Conservation (phyloP, 2,329 filamentous ascomycete genomes). For the Hypoxylon rubiginosum region DNA sequence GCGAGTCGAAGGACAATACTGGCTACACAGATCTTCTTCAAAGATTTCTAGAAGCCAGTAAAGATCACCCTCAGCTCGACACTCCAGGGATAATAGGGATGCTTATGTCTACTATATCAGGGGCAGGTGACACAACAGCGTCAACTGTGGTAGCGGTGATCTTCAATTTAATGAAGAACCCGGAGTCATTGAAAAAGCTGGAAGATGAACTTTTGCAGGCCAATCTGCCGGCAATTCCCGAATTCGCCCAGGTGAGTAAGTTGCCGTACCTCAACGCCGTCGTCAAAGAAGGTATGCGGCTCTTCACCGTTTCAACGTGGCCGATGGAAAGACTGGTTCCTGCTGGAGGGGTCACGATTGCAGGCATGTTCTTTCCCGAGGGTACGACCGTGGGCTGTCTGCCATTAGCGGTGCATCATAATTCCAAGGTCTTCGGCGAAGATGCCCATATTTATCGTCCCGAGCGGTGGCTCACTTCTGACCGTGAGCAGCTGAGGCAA, state of each 20-base stretch:
- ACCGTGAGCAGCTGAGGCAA: conserved; percentile 40
- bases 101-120: conserved; percentile 47
- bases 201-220: conserved; percentile 39
- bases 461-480: conserved; percentile 45
- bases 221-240: conserved; percentile 37
- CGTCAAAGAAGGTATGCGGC: conserved; percentile 43
- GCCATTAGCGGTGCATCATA: conserved; percentile 39
- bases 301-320: conserved; percentile 32
- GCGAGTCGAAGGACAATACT: conserved; percentile 9
- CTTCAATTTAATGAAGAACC: conserved; percentile 59
- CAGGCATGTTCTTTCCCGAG: conserved; percentile 44
- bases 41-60: conserved; percentile 42
- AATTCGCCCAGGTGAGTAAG: conserved; percentile 38
- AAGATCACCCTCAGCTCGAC: conserved; percentile 43
- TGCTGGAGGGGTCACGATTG: conserved; percentile 42
- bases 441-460: conserved; percentile 42
- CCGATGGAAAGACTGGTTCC: conserved; percentile 45
- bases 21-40: conserved; percentile 40
- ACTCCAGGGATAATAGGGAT: conserved; percentile 39
- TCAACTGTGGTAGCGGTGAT: conserved; percentile 33
- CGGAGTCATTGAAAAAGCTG: conserved; percentile 62
- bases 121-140: conserved; percentile 47
- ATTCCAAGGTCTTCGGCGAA: conserved; percentile 37
- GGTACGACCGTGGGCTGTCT: conserved; percentile 46
- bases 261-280: conserved; percentile 47